Conservation (phyloP, 2,329 filamentous ascomycete genomes). For the Fusarium anguioides region DNA sequence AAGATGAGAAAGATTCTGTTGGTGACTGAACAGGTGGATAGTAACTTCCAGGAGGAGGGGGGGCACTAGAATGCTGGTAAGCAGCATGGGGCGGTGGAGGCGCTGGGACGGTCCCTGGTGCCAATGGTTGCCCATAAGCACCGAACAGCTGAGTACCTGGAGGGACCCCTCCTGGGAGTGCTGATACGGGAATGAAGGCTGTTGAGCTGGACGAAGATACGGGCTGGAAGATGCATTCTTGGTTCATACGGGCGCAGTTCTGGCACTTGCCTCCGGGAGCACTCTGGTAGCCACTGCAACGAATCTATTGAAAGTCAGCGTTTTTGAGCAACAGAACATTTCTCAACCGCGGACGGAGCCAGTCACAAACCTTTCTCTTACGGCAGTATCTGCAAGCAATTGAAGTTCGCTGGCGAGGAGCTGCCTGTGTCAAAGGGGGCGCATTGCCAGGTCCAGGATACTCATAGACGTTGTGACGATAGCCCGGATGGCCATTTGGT, state of each 20-base stretch:
- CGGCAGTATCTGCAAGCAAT: constrained; percentile 71
- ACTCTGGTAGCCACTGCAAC: constrained; percentile 70
- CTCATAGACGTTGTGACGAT: constrained; percentile 48
- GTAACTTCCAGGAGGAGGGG: constrained; percentile 55
- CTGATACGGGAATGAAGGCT: constrained; percentile 69
- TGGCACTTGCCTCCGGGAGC: constrained; percentile 69
- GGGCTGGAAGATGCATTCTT: constrained; percentile 71
- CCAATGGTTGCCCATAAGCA: constrained; percentile 67
- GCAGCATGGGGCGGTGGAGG: constrained; percentile 40
- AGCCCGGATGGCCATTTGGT: constrained; percentile 46
- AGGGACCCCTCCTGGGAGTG: constrained; percentile 67
- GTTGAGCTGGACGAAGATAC: constrained; percentile 67
- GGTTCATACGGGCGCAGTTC: constrained; percentile 71
- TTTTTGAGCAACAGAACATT: not conserved
- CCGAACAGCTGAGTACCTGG: constrained; percentile 67
- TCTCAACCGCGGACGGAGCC: not conserved
- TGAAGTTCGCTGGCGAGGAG: constrained; percentile 68
- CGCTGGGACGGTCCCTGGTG: constrained; percentile 48
- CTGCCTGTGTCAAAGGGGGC: constrained; percentile 60
- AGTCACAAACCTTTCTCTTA: constrained; percentile 65
- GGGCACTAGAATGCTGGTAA: constrained; percentile 42
- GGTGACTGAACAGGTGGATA: constrained; percentile 57
- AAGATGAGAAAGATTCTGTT: constrained; percentile 56
- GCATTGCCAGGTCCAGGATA: constrained; percentile 51
- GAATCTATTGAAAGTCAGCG: constrained; percentile 58